These are phyloP conservation scores for Lasiosphaeriaceae sp. DNA, from an alignment of 495 filamentous ascomycete species.

Conservation along the genomic window DNA sequence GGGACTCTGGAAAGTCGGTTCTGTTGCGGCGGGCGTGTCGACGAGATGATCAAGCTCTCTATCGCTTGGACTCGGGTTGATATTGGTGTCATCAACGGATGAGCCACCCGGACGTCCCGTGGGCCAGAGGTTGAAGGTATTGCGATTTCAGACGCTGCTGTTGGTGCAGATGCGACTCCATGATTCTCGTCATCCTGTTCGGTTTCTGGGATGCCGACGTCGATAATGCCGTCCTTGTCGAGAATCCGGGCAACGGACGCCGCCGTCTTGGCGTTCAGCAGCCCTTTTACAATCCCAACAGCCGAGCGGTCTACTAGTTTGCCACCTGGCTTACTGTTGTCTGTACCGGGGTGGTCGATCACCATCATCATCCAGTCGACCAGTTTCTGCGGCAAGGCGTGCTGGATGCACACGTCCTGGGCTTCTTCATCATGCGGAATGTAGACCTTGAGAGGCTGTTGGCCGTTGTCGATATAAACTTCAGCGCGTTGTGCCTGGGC, in stretches of 20 bases:
- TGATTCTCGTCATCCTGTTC: background rate
- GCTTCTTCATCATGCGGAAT: slow-evolving; percentile 30
- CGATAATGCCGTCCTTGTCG: background rate
- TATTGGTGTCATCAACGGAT: too few relatives aligned
- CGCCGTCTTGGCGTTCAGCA: background rate
- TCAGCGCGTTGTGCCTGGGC: slow-evolving; percentile 21
- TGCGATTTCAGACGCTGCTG: too few relatives aligned
- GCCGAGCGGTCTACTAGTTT: background rate
- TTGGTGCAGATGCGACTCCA: background rate
- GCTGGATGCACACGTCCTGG: slow-evolving; percentile 31
- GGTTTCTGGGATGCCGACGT: background rate
- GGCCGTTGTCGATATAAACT: slow-evolving; percentile 29
- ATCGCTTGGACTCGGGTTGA: too few relatives aligned
- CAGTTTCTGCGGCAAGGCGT: slow-evolving; percentile 30
- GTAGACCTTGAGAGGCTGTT: slow-evolving; percentile 27
- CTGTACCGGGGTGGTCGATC: slow-evolving; percentile 10
- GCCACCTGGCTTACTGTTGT: background rate
- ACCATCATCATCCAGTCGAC: slow-evolving; percentile 36
- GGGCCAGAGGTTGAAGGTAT: too few relatives aligned
- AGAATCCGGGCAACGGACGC: background rate
- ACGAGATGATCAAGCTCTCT: too few relatives aligned
- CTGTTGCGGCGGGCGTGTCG: too few relatives aligned
- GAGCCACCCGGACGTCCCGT: too few relatives aligned
- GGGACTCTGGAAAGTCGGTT: too few relatives aligned
- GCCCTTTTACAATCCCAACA: slow-evolving; percentile 4